Evolutionary conservation across 208 protist species (phyloP).

Genomic region (Acanthamoeba quina): DNA sequence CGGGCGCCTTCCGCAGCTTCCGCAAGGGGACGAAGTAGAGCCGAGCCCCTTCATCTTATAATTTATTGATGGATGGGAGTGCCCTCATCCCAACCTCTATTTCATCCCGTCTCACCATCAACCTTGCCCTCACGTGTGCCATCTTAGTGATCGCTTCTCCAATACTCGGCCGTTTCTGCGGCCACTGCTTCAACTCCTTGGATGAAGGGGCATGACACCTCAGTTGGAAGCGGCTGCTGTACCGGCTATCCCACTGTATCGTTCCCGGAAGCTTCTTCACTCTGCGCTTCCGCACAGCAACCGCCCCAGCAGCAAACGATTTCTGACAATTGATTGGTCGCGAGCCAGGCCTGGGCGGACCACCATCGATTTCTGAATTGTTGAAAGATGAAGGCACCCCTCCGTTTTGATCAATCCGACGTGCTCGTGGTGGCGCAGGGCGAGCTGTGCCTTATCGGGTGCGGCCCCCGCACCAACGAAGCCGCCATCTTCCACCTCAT

Average conservation of each 20-base stretch:
- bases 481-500: constrained; percentile 12
- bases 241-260: background rate
- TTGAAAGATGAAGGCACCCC: constrained; percentile 28
- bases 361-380: background rate
- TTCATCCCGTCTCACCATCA: no score
- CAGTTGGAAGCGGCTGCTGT: background rate
- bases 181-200: background rate
- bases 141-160: no score
- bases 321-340: background rate
- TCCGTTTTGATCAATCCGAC: constrained; percentile 11
- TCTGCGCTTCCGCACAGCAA: no score
- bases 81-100: no score
- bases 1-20: constrained; percentile 54
- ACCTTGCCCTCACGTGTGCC: no score
- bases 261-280: no score
- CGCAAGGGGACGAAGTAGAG: constrained; percentile 29
- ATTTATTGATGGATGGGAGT: background rate
- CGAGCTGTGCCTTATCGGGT: constrained; percentile 14
- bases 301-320: background rate
- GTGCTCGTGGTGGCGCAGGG: background rate
- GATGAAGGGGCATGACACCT: background rate
- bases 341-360: background rate
- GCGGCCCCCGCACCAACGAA: constrained; percentile 15
- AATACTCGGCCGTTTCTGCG: no score
- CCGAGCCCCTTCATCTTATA: no score